Evolutionary conservation across 139 green algal genomes (phyloP).

Genomic region (Edaphochlamys debaryana): DNA sequence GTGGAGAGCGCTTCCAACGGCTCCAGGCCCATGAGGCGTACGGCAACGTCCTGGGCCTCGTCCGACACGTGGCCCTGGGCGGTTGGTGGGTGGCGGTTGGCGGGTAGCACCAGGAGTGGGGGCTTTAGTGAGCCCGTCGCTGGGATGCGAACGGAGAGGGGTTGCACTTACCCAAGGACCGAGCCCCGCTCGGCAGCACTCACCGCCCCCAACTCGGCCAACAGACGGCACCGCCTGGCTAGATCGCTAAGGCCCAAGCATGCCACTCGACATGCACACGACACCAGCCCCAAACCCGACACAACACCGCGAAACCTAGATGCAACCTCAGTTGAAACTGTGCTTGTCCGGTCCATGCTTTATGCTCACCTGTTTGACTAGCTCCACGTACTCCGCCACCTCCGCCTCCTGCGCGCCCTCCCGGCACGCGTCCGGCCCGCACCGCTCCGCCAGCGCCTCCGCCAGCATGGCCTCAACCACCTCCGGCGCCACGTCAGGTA

Average conservation of each 20-base stretch:
- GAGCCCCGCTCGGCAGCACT: no score
- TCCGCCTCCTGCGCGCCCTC: conserved; percentile 4
- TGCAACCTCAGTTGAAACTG: no score
- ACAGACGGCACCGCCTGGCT: no score
- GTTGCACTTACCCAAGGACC: not conserved
- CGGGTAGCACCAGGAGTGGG: not conserved
- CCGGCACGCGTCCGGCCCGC: not conserved
- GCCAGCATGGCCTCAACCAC: conserved; percentile 13
- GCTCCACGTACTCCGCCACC: conserved; percentile 30
- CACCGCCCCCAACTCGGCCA: no score
- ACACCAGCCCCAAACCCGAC: not conserved
- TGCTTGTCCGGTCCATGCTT: no score
- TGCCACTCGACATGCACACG: no score
- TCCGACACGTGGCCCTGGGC: conserved; percentile 30
- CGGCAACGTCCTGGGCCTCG: conserved; percentile 10
- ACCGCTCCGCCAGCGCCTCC: conserved; percentile 23
- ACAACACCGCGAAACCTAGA: no score
- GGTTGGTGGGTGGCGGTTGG: not conserved
- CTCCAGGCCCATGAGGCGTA: conserved; percentile 15
- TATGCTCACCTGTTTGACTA: conserved; percentile 19
- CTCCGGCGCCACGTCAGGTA: not conserved
- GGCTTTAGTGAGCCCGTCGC: not conserved
- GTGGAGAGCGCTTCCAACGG: conserved; percentile 27
- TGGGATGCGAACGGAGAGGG: not conserved
- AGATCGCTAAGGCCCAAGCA: no score